These are phyloP conservation scores for Exophiala phaeomuriformis DNA, from an alignment of 2,329 filamentous ascomycete species.

Conservation along the genomic window DNA sequence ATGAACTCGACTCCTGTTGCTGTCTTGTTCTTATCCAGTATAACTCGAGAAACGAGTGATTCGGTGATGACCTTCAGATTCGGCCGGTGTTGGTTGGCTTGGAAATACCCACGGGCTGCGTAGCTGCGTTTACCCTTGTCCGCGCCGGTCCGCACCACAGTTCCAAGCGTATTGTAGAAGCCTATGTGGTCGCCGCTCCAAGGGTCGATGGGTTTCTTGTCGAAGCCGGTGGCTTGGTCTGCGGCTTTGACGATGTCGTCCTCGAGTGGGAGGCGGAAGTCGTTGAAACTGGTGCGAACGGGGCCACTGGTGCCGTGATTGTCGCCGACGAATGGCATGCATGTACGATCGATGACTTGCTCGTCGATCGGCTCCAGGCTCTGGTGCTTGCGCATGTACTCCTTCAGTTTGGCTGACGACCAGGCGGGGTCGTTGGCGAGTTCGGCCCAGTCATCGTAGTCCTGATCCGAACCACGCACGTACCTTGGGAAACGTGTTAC, in stretches of 20 bases:
- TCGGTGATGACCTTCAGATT: slow-evolving; percentile 46
- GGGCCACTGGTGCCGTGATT: slow-evolving; percentile 32
- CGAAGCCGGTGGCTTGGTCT: slow-evolving; percentile 17
- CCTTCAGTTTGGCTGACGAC: slow-evolving; percentile 28
- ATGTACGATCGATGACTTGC: slow-evolving; percentile 19
- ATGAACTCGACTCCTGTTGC: slow-evolving; percentile 42
- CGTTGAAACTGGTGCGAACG: slow-evolving; percentile 30
- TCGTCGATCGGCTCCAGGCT: slow-evolving; percentile 30
- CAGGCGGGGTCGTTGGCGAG: slow-evolving; percentile 30
- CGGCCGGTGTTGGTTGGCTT: slow-evolving; percentile 32
- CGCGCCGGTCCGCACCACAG: slow-evolving; percentile 21
- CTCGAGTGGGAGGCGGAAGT: slow-evolving; percentile 19
- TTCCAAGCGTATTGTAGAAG: slow-evolving; percentile 23
- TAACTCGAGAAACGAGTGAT: slow-evolving; percentile 42
- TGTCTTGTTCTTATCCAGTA: slow-evolving; percentile 34
- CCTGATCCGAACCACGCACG: slow-evolving; percentile 27
- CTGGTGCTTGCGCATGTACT: slow-evolving; percentile 30
- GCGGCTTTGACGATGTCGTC: slow-evolving; percentile 23
- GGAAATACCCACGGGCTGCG: slow-evolving; percentile 38
- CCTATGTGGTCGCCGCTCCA: slow-evolving; percentile 26
- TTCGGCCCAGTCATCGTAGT: slow-evolving; percentile 32
- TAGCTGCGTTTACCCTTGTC: slow-evolving; percentile 35
- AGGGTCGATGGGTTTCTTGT: slow-evolving; percentile 22
- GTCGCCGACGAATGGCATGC: slow-evolving; percentile 20
- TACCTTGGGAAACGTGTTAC: slow-evolving; percentile 10